These are phyloP conservation scores for Novymonas esmeraldas DNA, from an alignment of 208 protist genomes.

Conservation along the genomic window DNA sequence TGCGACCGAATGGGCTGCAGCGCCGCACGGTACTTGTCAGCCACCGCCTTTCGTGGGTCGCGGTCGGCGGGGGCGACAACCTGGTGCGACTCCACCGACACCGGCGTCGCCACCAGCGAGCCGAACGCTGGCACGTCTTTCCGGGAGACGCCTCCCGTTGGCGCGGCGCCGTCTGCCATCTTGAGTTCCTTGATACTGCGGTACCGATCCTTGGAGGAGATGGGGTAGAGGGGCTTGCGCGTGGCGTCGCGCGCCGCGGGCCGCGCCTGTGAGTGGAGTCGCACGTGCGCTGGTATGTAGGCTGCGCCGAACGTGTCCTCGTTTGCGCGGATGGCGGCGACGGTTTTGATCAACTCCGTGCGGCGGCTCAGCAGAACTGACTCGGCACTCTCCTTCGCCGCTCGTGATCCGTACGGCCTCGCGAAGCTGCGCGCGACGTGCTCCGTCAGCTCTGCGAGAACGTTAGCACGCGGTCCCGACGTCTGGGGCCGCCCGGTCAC, in stretches of 20 bases:
- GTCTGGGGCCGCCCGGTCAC: background rate
- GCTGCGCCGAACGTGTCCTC: constrained; percentile 14
- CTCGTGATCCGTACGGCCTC: constrained; percentile 4
- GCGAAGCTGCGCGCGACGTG: constrained; percentile 13
- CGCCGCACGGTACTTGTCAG: constrained; percentile 23
- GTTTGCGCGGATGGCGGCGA: constrained; percentile 20
- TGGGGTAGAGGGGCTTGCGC: constrained; percentile 17
- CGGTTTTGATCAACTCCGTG: constrained; percentile 25
- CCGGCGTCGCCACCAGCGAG: background rate
- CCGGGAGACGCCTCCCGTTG: background rate
- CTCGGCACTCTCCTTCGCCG: constrained; percentile 12
- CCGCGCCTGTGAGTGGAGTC: background rate
- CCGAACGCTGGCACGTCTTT: background rate
- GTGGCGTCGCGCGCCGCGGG: background rate
- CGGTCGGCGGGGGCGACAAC: background rate
- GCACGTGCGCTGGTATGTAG: background rate
- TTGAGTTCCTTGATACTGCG: constrained; percentile 19
- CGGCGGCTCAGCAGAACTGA: constrained; percentile 9
- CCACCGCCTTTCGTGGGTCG: constrained; percentile 35
- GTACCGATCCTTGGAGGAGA: constrained; percentile 6
- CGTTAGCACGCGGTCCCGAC: background rate
- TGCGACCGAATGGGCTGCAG: constrained; percentile 6
- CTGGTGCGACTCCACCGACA: background rate
- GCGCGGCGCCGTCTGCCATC: background rate
- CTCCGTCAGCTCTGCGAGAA: constrained; percentile 5